Base-by-base conservation (phyloP, 2,329 filamentous ascomycete species). In the Pyrenochaeta sp. region DNA sequence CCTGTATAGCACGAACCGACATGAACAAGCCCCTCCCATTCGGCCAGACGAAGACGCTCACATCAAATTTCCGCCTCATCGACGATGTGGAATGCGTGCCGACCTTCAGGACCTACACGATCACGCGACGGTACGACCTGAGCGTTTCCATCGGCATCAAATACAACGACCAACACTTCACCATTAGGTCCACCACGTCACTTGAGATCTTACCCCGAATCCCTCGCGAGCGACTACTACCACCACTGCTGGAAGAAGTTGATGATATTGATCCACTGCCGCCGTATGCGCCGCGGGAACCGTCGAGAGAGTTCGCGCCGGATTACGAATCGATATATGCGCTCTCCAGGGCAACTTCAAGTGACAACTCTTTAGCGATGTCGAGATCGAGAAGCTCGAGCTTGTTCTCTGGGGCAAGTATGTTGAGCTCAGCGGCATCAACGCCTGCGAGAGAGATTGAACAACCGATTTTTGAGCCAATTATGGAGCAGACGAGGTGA, bases 81-180 rank as follows among this genome's bases (percentile, higher is more conserved):
- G 71, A 77, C 37, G 68, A 76, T 42, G 58, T 54, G 7, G 72
- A 77, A 52, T 75, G 73, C 48, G 66, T 76, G 1, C 75, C 75
- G 0, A 71, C 69, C 0, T 76, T 77, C 63, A 75, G 68, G 34
- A 75, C 75, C 0, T 77, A 75, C 52, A 72, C 68, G 2, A 66
- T 77, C 25, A 74, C 68, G 1, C 67, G 73, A 2, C 63, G 67
- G 1, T 77, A 78, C 53, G 61, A 58, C 6, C 62, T 78, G 24
- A 61, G 51, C 9, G 56, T 76, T 2, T 56, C 61, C 3, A 60
- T 77, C 4, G 72, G 69, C 34, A 61, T 77, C 43, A 71, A 65
- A 40, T 74, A 62, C 48, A 56, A 64, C 13, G 60, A 58, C n/a
- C 66, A 75, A 24, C 57, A 58, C 3, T 75, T 73, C 50, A 67